Evolutionary conservation across 2,329 filamentous ascomycete genomes (phyloP), one percentile per base, ranked within the genome.

Genomic region (Diaporthe amygdali): DNA sequence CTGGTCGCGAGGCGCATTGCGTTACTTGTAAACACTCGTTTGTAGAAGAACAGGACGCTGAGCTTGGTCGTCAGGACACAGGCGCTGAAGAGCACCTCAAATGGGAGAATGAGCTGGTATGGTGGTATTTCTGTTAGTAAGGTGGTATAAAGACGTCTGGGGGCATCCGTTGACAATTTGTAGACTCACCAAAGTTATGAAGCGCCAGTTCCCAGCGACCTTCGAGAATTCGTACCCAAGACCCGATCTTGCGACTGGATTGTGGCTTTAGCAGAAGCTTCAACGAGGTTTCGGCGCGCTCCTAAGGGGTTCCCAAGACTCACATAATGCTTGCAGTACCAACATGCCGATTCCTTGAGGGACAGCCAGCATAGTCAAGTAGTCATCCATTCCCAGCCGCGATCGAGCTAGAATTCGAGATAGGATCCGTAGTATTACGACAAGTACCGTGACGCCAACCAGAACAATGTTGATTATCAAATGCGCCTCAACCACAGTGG

Each of bases 31-130:
- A 83, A 82, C 8, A 85, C 77, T n/a, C 82, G 81, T n/a, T 81
- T 77, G 71, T 84, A 85, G 74, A 85, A 84, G 47, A 79, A 76
- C 49, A 84, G 70, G 39, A 85, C 82, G 59, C 81, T 83, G 39
- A 83, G 75, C 69, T 85, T 85, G 68, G 81, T 78, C 30, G 81
- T 81, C 64, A 78, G 74, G 56, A 82, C 78, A 15, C 77, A 77
- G 17, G 78, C 73, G 5, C 80, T 75, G 74, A 81, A 84, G 56
- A 82, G 75, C 52, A 83, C 74, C 68, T 82, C 79, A 74, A 81
- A 83, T 9, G 78, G 76, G 37, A 84, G 76, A 71, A 82, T 80
- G 61, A 82, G 76, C 75, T 81, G 78, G 46, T 73, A 64, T 66
- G 6, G 12, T 49, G 37, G 12, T n/a, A 22, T 27, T 20, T n/a